These are phyloP conservation scores for Biancaea sappan DNA, from an alignment of 306 rosid species.

Conservation along the genomic window DNA sequence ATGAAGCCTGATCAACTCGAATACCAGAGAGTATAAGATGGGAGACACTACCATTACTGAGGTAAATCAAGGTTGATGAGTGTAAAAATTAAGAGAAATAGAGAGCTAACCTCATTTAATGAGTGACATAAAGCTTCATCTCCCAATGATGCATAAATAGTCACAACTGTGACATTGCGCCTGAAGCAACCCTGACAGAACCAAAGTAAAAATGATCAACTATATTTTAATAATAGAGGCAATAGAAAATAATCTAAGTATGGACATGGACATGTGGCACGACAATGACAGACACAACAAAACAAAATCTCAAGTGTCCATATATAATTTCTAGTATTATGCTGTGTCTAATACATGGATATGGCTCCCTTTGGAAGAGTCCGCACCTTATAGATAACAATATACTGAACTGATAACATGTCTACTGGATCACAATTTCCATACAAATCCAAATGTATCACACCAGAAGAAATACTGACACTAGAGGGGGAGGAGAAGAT, in stretches of 20 bases:
- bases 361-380: neutral
- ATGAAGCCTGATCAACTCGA: neutral
- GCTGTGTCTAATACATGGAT: no score
- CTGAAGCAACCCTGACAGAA: conserved; percentile 81
- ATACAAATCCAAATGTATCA: neutral
- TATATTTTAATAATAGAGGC: neutral
- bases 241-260: neutral
- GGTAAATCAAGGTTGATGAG: neutral
- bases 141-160: conserved; percentile 91
- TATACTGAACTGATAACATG: neutral
- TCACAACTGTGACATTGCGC: conserved; percentile 90
- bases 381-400: neutral
- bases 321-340: neutral
- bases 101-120: conserved; percentile 78
- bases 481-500: neutral
- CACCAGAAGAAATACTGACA: neutral
- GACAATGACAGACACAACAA: neutral
- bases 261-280: neutral
- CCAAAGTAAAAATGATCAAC: conserved; percentile 22
- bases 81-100: conserved; percentile 17
- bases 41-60: neutral
- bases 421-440: neutral
- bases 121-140: conserved; percentile 94
- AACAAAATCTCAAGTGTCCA: neutral
- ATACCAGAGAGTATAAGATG: neutral